Base-by-base conservation (phyloP, 495 filamentous ascomycete species). In the Penicillium subrubescens region DNA sequence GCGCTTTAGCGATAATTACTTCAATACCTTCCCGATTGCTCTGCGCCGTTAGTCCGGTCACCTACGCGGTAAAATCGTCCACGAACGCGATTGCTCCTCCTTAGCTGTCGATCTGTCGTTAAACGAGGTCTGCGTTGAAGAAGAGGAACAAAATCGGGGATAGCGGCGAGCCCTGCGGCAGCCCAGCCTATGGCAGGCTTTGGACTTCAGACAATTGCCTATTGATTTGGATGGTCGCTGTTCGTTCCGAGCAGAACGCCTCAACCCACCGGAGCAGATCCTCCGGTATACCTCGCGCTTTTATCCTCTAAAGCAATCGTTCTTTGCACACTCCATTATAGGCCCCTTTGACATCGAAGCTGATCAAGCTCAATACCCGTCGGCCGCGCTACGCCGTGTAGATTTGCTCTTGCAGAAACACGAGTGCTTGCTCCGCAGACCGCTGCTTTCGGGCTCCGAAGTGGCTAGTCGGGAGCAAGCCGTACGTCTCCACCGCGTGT, bases 91-190 rank as follows among this genome's bases (percentile, higher is more conserved):
- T 54, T 34, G 57, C 51, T 33, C 57, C 65, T 29, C 61, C 60
- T 12, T 61, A 44, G 62, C 53, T 46, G 43, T 69, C 64, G 39
- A 68, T 67, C 50, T 41, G 59, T 54, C 51, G 19, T 33, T 72
- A 23, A 8, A 74, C 55, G 0, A 79, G 73, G n/a, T 73, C 67
- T 41, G 67, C 66, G 37, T 74, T 73, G 57, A 75, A 77, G 63
- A 79, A 73, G 19, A 74, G 64, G 60, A 65, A 74, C 25, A 67
- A 62, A 50, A 78, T 74, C 27, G 75, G 77, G 0, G 68, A 80
- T 8, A 81, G 62, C 12, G 70, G 67, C 3, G 72, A 73, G 34
- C 74, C 74, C 67, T 79, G 65, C 0, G 68, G 68, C 0, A 76
- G 68, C 19, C 72, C 65, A n/a, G 61, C 51, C 60, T 68, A 50